Evolutionary conservation across 768 basidiomycete genomes (phyloP), one percentile per base, ranked within the genome.

Genomic region (Mycena belliarum): DNA sequence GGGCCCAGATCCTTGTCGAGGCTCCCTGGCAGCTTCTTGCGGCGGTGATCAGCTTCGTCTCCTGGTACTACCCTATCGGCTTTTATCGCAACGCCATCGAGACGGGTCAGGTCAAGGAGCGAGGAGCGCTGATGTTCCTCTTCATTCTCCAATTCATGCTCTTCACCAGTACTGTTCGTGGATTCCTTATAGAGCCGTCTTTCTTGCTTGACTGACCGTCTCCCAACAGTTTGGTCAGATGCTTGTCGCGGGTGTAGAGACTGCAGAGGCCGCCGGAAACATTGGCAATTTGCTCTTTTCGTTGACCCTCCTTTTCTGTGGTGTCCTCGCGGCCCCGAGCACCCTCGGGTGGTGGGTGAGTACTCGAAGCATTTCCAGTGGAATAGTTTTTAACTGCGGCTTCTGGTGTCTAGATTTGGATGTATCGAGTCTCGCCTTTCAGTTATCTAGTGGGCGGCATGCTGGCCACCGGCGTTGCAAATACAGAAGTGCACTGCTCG

Each of bases 401-500:
- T 32, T 32, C n/a, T 32, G 29, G 29, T 32, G 33, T 4, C 40
- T 20, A 73, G 72, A 66, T 69, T 4, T 78, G 74, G 71, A 73
- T 77, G 73, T 78, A 76, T 49, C 60, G 68, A 16, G 42, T 72
- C 20, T 73, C 73, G 28, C 72, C 74, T 1, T 69, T 68, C 63
- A 69, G 66, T 3, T 77, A 76, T 46, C 49, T 78, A 23, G 67
- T 76, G 24, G 71, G 71, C 9, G 75, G 68, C 25, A 63, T 73
- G 52, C 52, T 71, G 24, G 42, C 64, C 7, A 65, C 63, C n/a
- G 67, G 67, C 14, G 42, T 70, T 23, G 68, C 68, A 35, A 67
- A 75, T 21, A 42, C 48, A 6, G 45, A 64, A 0, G 71, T 85
- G 38, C 69, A 65, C 7, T 91, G 90, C 70, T 69, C 83, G 1